These are phyloP conservation scores for Ceratocystis ficicola DNA, from an alignment of 2,329 filamentous ascomycete genomes.

Conservation along the genomic window DNA sequence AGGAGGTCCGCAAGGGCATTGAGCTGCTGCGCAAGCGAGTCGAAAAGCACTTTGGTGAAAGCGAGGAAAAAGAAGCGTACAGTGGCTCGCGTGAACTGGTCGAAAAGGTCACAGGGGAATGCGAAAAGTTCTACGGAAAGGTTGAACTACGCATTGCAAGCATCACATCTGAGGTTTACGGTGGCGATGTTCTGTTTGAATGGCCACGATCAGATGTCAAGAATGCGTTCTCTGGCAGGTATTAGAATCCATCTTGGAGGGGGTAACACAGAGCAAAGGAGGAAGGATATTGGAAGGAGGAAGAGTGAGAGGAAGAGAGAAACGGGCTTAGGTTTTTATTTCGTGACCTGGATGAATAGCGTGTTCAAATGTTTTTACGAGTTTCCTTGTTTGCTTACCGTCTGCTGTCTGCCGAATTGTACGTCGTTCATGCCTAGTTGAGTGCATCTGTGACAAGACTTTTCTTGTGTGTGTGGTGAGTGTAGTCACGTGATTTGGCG, in stretches of 20 bases:
- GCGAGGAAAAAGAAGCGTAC: slow-evolving; percentile 71
- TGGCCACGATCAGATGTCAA: slow-evolving; percentile 54
- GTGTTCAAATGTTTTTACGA: background rate
- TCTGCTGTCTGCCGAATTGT: too few species aligned
- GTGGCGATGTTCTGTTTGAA: slow-evolving; percentile 52
- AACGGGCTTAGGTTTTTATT: background rate
- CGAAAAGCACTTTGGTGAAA: slow-evolving; percentile 93
- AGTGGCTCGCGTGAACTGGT: slow-evolving; percentile 49
- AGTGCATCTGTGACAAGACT: too few species aligned
- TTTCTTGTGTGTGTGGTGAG: too few species aligned
- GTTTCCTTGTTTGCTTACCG: background rate
- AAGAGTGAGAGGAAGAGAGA: background rate
- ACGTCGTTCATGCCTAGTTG: too few species aligned
- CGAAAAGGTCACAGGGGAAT: slow-evolving; percentile 45
- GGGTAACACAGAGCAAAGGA: background rate
- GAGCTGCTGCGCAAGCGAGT: slow-evolving; percentile 80
- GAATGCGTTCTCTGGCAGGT: slow-evolving; percentile 37
- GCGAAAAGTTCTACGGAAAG: slow-evolving; percentile 50
- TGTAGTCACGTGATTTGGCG: background rate
- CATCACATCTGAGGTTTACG: slow-evolving; percentile 51
- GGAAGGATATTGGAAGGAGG: background rate
- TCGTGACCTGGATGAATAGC: background rate
- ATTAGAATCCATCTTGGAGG: background rate
- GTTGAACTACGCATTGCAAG: slow-evolving; percentile 49
- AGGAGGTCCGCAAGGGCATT: slow-evolving; percentile 80